These are phyloP conservation scores for Cyberlindnera petersonii DNA, from an alignment of 805 yeast genomes.

Conservation along the genomic window DNA sequence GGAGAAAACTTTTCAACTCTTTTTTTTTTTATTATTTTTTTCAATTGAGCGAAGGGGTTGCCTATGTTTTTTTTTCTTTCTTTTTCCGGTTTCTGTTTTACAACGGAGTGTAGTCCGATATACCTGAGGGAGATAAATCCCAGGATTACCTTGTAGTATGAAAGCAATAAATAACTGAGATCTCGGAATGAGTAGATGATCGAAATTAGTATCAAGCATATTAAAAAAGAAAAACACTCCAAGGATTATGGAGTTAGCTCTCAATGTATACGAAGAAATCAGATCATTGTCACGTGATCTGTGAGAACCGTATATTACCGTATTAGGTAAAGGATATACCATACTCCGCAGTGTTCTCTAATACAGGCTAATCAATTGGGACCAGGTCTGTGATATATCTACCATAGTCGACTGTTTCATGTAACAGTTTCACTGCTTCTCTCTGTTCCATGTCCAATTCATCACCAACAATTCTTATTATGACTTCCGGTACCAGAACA, in stretches of 20 bases:
- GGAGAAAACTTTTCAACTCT: constrained; percentile 10
- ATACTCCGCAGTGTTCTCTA: neutral
- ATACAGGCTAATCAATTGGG: constrained; percentile 6
- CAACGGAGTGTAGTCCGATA: constrained; percentile 9
- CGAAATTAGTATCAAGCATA: too few species aligned
- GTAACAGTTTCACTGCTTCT: constrained; percentile 45
- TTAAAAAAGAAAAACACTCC: too few species aligned
- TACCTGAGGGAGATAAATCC: too few species aligned
- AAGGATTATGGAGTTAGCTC: too few species aligned
- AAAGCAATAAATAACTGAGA: too few species aligned
- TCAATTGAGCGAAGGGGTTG: constrained; percentile 7
- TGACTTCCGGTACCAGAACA: constrained; percentile 61
- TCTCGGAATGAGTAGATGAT: too few species aligned
- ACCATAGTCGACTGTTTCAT: constrained; percentile 48
- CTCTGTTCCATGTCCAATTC: constrained; percentile 39
- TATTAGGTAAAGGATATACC: neutral
- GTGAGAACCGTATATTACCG: neutral
- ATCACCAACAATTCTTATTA: constrained; percentile 45
- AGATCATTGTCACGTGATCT: too few species aligned
- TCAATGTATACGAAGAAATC: too few species aligned
- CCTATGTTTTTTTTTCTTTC: constrained; percentile 4
- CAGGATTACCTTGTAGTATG: too few species aligned
- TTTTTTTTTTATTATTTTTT: too few species aligned
- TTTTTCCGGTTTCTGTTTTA: too few species aligned
- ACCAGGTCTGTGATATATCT: constrained; percentile 25